Evolutionary conservation across 2,329 filamentous ascomycete species (phyloP), one percentile per base, ranked within the genome.

Genomic region (Pleomassaria siparia): DNA sequence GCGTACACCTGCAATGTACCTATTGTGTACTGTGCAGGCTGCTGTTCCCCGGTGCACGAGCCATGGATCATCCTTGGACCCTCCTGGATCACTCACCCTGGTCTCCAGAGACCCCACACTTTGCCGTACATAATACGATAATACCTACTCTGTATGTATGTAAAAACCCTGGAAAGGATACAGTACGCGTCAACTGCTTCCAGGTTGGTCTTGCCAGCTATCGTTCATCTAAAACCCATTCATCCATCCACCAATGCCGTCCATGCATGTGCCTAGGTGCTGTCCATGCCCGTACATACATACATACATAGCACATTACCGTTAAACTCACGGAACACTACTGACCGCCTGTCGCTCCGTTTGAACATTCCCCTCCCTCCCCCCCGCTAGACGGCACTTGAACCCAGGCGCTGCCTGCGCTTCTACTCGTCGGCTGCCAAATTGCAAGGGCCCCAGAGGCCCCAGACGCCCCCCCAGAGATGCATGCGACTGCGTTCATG

Each of bases 171-270:
- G 35, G 40, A 15, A 22, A 37, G 47, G 10, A 46, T 59, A n/a
- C n/a, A 60, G 63, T 63, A 65, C 63, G 62, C 62, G 60, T 63
- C 59, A 58, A 49, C 57, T 47, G 55, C 61, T 35, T 10, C 13
- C 9, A 32, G 7, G 9, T n/a, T 5, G 13, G 9, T 10, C n/a
- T 15, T 15, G 9, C 57, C 51, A 50, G 53, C 33, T 40, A 42
- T 35, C 13, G 7, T 18, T 32, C 48, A 40, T 46, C 49, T 53
- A 54, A 61, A 56, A 58, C 47, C 56, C 46, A 32, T 51, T 9
- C 24, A 52, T 26, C 18, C 37, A 20, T 37, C 20, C 33, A 37
- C 7, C 12, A 33, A 33, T n/a, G 30, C n/a, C n/a, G n/a, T n/a
- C n/a, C n/a, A n/a, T n/a, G n/a, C n/a, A 8, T 24, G 5, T 13